phyloP scores from a whole-genome alignment of 2,329 filamentous ascomycete species.

The Aspergillus melleus region DNA sequence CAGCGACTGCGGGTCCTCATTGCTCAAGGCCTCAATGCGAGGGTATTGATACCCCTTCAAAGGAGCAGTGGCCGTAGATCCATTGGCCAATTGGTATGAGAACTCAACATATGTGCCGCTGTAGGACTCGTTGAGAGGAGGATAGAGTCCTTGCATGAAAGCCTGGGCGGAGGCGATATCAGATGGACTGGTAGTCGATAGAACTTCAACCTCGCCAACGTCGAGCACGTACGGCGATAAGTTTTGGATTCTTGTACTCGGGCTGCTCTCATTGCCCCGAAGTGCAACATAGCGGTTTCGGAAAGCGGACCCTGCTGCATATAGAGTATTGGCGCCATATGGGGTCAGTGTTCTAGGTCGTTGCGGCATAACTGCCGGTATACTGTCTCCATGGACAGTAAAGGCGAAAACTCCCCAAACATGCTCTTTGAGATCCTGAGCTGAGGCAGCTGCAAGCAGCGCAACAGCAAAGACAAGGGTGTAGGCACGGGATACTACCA shows the following conservation, averaged over 20 bases:
- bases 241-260: constrained; percentile 42
- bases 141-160: constrained; percentile 63
- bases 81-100: constrained; percentile 51
- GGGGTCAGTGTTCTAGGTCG: constrained; percentile 48
- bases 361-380: constrained; percentile 43
- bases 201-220: constrained; percentile 48
- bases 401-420: constrained; percentile 55
- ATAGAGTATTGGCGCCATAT: constrained; percentile 56
- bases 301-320: constrained; percentile 51
- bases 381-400: constrained; percentile 56
- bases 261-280: constrained; percentile 18
- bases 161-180: constrained; percentile 57
- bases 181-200: constrained; percentile 50
- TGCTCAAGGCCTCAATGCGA: constrained; percentile 46
- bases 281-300: constrained; percentile 53
- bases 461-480: constrained; percentile 14
- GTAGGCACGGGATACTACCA: constrained; percentile 9
- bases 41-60: constrained; percentile 61
- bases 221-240: constrained; percentile 48
- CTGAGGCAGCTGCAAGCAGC: constrained; percentile 18
- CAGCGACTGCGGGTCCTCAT: constrained; percentile 52
- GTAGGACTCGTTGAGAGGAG: constrained; percentile 44
- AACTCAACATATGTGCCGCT: constrained; percentile 33
- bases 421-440: constrained; percentile 32
- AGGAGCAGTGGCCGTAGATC: constrained; percentile 47